A percentile compares a stretch with the other conserved stretches of the same genome.
Conservation (phyloP, 805 yeast species). For the Ogataea ramenticola region DNA sequence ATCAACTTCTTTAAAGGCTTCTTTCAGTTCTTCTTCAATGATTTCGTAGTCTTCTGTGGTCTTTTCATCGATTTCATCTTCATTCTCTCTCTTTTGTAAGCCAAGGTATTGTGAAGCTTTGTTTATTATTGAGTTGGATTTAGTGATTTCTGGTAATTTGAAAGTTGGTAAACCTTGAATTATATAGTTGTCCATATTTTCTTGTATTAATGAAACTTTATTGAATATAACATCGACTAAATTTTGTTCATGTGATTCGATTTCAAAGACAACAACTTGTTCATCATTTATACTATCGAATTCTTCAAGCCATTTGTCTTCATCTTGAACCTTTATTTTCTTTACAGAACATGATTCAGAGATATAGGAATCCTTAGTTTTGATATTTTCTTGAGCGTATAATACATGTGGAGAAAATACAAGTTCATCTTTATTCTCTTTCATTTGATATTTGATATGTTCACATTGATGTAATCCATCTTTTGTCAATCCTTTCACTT, state of each 20-base stretch:
- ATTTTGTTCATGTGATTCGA: background rate
- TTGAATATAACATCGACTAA: constrained; percentile 2
- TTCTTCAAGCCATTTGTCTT: constrained; percentile 2
- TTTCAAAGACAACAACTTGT: background rate
- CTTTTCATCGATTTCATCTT: too few species aligned
- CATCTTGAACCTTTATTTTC: background rate
- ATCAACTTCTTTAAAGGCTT: constrained; percentile 24
- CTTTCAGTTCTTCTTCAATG: constrained; percentile 21
- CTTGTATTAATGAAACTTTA: background rate
- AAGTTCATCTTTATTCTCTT: background rate
- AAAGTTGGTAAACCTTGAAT: constrained; percentile 28
- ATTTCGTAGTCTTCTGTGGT: constrained; percentile 18
- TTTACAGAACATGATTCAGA: background rate
- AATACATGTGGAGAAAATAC: constrained; percentile 3
- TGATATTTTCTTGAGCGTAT: background rate
- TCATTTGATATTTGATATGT: background rate
- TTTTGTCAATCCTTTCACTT: constrained; percentile 8
- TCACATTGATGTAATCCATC: constrained; percentile 4
- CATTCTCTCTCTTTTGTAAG: constrained; percentile 10
- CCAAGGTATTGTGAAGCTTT: constrained; percentile 12
- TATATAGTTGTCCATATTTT: constrained; percentile 9
- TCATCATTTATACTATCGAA: background rate
- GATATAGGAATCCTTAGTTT: background rate
- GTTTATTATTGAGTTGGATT: constrained; percentile 10
- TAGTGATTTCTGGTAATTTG: background rate